Evolutionary conservation across 192 early-diverging fungal genomes (phyloP).

Genomic region (Backusella westeae): DNA sequence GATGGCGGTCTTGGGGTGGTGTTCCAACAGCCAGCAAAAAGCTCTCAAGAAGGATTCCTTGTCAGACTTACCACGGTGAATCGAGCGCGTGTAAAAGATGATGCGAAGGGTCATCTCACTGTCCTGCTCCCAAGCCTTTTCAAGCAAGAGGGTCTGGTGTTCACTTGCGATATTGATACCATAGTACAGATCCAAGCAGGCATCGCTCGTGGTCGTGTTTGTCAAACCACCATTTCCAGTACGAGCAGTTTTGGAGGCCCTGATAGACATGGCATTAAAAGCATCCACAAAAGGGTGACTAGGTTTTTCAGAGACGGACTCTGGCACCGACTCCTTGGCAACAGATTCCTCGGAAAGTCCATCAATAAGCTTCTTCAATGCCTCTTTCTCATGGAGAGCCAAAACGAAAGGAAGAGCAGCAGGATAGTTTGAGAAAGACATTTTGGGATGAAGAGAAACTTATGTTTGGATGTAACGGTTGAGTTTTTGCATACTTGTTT

Average conservation of each 20-base stretch:
- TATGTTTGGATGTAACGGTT: neutral
- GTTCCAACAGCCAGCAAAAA: conserved; percentile 32
- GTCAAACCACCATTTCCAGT: conserved; percentile 38
- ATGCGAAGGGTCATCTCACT: conserved; percentile 32
- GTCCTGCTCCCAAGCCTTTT: conserved; percentile 22
- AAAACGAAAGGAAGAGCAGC: conserved; percentile 19
- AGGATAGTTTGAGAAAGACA: conserved; percentile 25
- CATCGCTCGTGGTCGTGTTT: conserved; percentile 19
- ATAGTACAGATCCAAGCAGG: conserved; percentile 38
- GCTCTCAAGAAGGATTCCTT: conserved; percentile 30
- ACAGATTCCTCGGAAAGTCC: neutral
- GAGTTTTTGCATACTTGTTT: neutral
- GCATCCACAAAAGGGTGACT: conserved; percentile 10
- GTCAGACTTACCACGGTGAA: conserved; percentile 38
- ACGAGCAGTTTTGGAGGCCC: neutral
- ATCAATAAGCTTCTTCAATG: conserved; percentile 2
- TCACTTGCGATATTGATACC: conserved; percentile 14
- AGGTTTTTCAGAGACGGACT: neutral
- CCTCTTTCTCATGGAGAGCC: conserved; percentile 12
- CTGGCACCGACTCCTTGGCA: neutral
- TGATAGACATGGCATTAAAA: neutral
- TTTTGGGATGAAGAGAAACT: neutral
- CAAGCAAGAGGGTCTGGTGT: neutral
- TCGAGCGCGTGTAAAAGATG: conserved; percentile 39
- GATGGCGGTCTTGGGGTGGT: conserved; percentile 39